These are phyloP conservation scores for Poterioochromonas sp. DNA, from an alignment of 352 stramenopile genomes.

Conservation along the genomic window DNA sequence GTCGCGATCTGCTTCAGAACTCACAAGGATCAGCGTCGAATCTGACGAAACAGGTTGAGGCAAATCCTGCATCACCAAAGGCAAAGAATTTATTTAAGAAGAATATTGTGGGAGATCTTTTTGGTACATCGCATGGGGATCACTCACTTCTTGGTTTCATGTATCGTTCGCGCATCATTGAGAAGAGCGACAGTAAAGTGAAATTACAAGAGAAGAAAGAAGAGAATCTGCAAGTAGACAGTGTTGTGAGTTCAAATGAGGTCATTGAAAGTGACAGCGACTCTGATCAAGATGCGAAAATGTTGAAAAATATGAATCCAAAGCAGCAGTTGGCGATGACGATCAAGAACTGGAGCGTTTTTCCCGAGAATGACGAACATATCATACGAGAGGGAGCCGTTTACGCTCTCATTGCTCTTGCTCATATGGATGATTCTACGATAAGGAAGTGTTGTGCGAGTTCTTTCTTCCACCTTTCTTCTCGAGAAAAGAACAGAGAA, in stretches of 20 bases:
- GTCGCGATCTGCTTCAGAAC: no score
- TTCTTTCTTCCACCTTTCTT: constrained; percentile 30
- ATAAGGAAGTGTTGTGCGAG: constrained; percentile 33
- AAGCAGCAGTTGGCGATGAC: constrained; percentile 28
- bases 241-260: neutral
- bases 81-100: constrained; percentile 34
- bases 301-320: constrained; percentile 32
- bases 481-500: constrained; percentile 11
- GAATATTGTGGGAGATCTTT: constrained; percentile 28
- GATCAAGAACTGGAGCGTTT: constrained; percentile 23
- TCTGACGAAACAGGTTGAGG: no score
- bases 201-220: constrained; percentile 23
- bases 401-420: constrained; percentile 29
- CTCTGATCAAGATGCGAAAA: neutral
- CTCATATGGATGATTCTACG: constrained; percentile 5
- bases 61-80: no score
- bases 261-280: constrained; percentile 23
- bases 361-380: constrained; percentile 27
- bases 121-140: neutral
- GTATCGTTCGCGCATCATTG: constrained; percentile 24
- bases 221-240: constrained; percentile 27
- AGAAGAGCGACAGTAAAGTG: neutral
- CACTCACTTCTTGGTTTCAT: constrained; percentile 14
- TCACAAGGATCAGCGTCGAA: no score
- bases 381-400: constrained; percentile 28